Evolutionary conservation across 805 yeast species (phyloP).

Genomic region (Yamadazyma tumulicola): DNA sequence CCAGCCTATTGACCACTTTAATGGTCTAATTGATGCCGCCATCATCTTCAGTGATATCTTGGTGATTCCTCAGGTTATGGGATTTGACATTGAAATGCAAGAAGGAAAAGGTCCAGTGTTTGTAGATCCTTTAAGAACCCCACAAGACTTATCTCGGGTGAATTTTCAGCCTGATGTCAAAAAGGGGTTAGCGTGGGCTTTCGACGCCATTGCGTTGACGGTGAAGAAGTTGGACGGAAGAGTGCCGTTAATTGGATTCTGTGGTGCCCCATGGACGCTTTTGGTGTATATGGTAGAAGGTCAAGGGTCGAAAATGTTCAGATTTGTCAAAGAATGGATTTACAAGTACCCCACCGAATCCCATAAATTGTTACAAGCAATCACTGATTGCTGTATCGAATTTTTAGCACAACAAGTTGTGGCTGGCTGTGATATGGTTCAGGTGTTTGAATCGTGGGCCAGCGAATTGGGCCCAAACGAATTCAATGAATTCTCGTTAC

Average conservation of each 20-base stretch:
- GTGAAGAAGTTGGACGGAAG: slow-evolving; percentile 81
- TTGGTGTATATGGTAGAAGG: slow-evolving; percentile 98
- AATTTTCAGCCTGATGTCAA: slow-evolving; percentile 65
- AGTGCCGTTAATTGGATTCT: slow-evolving; percentile 91
- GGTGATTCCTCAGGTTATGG: slow-evolving; percentile 98
- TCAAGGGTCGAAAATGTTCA: slow-evolving; percentile 87
- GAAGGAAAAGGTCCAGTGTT: slow-evolving; percentile 95
- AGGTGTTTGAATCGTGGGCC: slow-evolving; percentile 97
- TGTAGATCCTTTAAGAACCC: slow-evolving; percentile 78
- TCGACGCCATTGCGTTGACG: slow-evolving; percentile 89
- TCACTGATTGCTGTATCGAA: slow-evolving; percentile 86
- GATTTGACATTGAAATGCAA: slow-evolving; percentile 88
- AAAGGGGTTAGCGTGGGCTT: slow-evolving; percentile 89
- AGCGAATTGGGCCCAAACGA: slow-evolving; percentile 93
- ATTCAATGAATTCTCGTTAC: slow-evolving; percentile 83
- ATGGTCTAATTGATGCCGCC: slow-evolving; percentile 92
- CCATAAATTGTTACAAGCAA: slow-evolving; percentile 66
- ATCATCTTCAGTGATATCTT: slow-evolving; percentile 93
- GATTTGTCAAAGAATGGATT: slow-evolving; percentile 90
- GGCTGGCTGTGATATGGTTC: slow-evolving; percentile 98
- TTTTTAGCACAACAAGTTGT: slow-evolving; percentile 90
- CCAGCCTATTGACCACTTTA: slow-evolving; percentile 88
- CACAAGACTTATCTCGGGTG: slow-evolving; percentile 60
- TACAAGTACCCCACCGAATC: slow-evolving; percentile 73
- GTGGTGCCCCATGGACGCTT: slow-evolving; percentile 98